Conservation (phyloP, 805 yeast genomes). For the Wickerhamomyces rabaulensis region DNA sequence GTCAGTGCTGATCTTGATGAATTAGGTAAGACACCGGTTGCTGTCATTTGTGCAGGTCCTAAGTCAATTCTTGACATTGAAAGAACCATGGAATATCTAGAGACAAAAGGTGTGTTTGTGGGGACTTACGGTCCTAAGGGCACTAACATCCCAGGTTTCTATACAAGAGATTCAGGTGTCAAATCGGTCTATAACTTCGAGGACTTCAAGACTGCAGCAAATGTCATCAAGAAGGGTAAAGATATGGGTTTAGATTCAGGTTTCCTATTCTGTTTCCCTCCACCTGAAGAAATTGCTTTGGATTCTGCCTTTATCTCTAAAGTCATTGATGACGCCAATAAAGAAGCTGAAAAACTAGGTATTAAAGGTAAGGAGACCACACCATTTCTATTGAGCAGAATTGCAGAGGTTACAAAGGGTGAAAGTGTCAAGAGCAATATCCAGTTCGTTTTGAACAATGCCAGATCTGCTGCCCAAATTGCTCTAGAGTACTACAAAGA, state of each 20-base stretch:
- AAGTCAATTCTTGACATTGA: constrained; percentile 78
- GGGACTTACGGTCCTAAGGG: constrained; percentile 55
- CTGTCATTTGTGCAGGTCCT: constrained; percentile 92
- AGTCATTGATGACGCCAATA: constrained; percentile 54
- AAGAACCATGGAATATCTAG: constrained; percentile 78
- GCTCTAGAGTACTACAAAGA: constrained; percentile 36
- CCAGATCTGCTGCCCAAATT: constrained; percentile 59
- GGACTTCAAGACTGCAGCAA: constrained; percentile 56
- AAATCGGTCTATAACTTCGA: constrained; percentile 60
- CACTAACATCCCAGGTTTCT: constrained; percentile 73
- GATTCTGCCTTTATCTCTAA: constrained; percentile 43
- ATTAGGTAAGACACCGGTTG: constrained; percentile 73
- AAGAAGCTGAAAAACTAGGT: constrained; percentile 46
- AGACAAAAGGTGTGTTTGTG: constrained; percentile 88
- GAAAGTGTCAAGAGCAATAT: constrained; percentile 64
- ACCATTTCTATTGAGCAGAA: constrained; percentile 64
- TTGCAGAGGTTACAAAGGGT: constrained; percentile 68
- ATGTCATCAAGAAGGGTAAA: constrained; percentile 44
- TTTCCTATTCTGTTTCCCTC: constrained; percentile 75
- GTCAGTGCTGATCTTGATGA: constrained; percentile 86
- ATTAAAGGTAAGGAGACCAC: constrained; percentile 72
- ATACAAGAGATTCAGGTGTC: constrained; percentile 70
- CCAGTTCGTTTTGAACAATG: constrained; percentile 74
- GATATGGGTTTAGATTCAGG: constrained; percentile 58
- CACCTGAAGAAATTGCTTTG: constrained; percentile 61